phyloP scores from a whole-genome alignment of 805 yeast species.

The Brettanomyces custersianus region DNA sequence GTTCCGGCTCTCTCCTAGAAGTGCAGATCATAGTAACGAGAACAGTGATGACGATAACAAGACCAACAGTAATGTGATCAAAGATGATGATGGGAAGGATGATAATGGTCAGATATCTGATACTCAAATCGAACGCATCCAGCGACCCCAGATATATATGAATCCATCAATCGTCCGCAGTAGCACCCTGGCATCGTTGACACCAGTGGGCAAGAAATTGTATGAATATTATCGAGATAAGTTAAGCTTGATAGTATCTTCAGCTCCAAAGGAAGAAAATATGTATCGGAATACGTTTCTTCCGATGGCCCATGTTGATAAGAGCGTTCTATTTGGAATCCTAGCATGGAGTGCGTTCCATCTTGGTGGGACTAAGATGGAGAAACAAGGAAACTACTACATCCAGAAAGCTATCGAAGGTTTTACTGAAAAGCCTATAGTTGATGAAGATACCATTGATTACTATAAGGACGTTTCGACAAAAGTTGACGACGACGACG shows the following conservation, averaged over 20 bases:
- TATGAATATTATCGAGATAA: conserved; percentile 42
- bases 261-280: conserved; percentile 42
- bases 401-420: conserved; percentile 38
- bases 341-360: conserved; percentile 51
- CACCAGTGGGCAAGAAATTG: conserved; percentile 28
- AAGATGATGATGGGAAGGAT: neutral
- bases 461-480: conserved; percentile 20
- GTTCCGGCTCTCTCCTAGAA: too few relatives aligned
- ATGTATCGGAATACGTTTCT: conserved; percentile 42
- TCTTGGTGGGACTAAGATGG: conserved; percentile 34
- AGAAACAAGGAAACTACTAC: conserved; percentile 38
- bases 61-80: too few relatives aligned
- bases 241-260: conserved; percentile 33
- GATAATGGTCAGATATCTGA: neutral
- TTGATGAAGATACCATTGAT: conserved; percentile 15
- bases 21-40: too few relatives aligned
- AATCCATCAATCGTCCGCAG: conserved; percentile 23
- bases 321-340: conserved; percentile 41
- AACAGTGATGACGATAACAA: too few relatives aligned
- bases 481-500: conserved; percentile 5
- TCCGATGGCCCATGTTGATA: conserved; percentile 46
- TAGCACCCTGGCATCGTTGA: conserved; percentile 21
- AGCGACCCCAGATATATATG: conserved; percentile 16
- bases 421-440: conserved; percentile 25
- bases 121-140: too few relatives aligned